Evolutionary conservation across 2,329 filamentous ascomycete species (phyloP).

Genomic region (Beauveria rudraprayagi): DNA sequence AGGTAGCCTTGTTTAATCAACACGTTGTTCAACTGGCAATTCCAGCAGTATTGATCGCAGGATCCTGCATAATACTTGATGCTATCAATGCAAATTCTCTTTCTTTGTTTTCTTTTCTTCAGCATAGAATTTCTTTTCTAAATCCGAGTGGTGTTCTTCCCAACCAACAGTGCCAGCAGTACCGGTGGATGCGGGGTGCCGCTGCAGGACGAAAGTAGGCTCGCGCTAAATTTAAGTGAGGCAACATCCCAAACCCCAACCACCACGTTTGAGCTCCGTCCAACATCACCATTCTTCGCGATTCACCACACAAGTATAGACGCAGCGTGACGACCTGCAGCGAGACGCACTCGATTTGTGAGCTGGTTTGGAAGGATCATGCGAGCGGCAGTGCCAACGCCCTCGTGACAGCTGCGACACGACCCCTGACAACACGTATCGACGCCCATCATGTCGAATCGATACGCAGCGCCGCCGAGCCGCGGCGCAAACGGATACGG

Average conservation of each 20-base stretch:
- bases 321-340: background rate
- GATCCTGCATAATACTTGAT: too few relatives aligned
- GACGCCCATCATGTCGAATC: constrained; percentile 38
- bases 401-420: constrained; percentile 15
- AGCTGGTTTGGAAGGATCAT: constrained; percentile 14
- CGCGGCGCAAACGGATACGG: constrained; percentile 35
- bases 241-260: background rate
- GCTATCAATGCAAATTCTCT: too few relatives aligned
- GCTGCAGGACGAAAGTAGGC: background rate
- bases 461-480: constrained; percentile 35
- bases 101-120: background rate
- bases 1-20: background rate
- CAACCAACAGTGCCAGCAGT: background rate
- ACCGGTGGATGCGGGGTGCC: background rate
- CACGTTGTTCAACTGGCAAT: background rate
- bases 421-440: constrained; percentile 10
- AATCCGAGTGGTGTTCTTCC: background rate
- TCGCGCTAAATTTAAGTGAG: background rate
- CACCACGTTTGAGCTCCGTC: background rate
- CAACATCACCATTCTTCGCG: background rate
- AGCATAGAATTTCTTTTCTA: background rate
- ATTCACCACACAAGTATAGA: background rate
- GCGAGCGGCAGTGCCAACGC: constrained; percentile 14
- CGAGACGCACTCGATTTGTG: background rate
- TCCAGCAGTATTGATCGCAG: background rate